Evolutionary conservation across 2,329 filamentous ascomycete species (phyloP).

Genomic region (Diaporthe ilicicola): DNA sequence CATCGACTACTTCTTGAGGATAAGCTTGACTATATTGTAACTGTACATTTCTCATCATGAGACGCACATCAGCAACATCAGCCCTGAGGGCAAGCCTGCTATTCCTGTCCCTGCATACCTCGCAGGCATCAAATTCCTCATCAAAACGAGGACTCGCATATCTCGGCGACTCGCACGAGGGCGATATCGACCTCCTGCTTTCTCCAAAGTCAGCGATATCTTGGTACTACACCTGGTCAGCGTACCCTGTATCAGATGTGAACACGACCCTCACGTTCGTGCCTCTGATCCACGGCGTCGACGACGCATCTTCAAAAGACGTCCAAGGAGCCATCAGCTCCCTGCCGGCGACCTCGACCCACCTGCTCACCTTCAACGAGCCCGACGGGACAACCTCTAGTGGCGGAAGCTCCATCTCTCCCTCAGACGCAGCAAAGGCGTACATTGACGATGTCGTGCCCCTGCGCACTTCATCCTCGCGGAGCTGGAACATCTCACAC

Average conservation of each 20-base stretch:
- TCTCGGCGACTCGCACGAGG: constrained; percentile 34
- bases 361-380: constrained; percentile 52
- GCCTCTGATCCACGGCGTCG: constrained; percentile 49
- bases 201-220: constrained; percentile 48
- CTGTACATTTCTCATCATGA: constrained; percentile 15
- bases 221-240: constrained; percentile 56
- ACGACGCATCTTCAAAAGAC: constrained; percentile 42
- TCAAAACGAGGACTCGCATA: constrained; percentile 43
- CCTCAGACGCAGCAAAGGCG: constrained; percentile 47
- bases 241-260: constrained; percentile 39
- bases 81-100: constrained; percentile 1
- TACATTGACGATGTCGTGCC: constrained; percentile 50
- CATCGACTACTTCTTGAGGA: not conserved
- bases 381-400: constrained; percentile 50
- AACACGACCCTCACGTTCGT: constrained; percentile 45
- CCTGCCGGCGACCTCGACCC: constrained; percentile 46
- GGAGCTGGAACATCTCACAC: constrained; percentile 50
- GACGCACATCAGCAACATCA: constrained; percentile 5
- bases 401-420: constrained; percentile 49
- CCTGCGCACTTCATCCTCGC: constrained; percentile 37
- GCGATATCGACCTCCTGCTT: constrained; percentile 46
- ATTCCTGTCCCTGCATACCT: not conserved
- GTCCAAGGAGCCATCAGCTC: constrained; percentile 39
- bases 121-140: constrained; percentile 3
- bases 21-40: too few species aligned